Conservation (phyloP, 1,284 basidiomycete genomes). For the Tylopilus sp. region DNA sequence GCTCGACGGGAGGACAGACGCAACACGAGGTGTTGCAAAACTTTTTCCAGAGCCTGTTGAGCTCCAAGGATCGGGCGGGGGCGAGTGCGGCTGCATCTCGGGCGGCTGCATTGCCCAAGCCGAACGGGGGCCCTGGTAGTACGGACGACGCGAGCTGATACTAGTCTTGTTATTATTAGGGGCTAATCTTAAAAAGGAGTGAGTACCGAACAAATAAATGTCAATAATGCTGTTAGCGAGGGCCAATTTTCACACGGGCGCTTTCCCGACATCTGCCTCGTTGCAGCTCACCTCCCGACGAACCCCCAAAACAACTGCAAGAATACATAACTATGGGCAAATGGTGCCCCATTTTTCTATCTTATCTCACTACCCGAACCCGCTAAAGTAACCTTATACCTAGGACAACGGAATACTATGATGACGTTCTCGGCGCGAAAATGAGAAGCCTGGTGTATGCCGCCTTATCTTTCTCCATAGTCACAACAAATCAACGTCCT, state of each 20-base stretch:
- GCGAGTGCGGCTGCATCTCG: conserved; percentile 26
- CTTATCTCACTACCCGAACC: not conserved
- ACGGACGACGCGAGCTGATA: conserved; percentile 37
- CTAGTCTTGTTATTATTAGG: not conserved
- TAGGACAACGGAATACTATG: conserved; percentile 65
- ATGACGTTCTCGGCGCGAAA: conserved; percentile 65
- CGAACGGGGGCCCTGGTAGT: conserved; percentile 33
- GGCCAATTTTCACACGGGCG: conserved; percentile 21
- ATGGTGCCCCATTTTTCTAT: conserved; percentile 29
- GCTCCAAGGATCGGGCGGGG: conserved; percentile 54
- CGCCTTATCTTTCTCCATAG: conserved; percentile 4
- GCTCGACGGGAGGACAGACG: conserved; percentile 51
- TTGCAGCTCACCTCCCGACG: conserved; percentile 15
- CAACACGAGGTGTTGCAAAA: conserved; percentile 82
- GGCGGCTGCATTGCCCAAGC: conserved; percentile 18
- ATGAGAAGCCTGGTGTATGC: conserved; percentile 69
- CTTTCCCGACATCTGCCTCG: conserved; percentile 27
- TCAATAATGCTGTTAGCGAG: conserved; percentile 20
- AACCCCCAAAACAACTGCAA: conserved; percentile 6
- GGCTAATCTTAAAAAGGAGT: not conserved
- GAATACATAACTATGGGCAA: conserved; percentile 34
- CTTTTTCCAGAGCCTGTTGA: conserved; percentile 81
- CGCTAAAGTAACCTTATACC: not conserved
- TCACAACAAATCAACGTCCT: not conserved
- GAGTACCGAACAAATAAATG: conserved; percentile 8